Evolutionary conservation across 768 basidiomycete genomes (phyloP), one percentile per base, ranked within the genome.

Genomic region (Suillus lakei): DNA sequence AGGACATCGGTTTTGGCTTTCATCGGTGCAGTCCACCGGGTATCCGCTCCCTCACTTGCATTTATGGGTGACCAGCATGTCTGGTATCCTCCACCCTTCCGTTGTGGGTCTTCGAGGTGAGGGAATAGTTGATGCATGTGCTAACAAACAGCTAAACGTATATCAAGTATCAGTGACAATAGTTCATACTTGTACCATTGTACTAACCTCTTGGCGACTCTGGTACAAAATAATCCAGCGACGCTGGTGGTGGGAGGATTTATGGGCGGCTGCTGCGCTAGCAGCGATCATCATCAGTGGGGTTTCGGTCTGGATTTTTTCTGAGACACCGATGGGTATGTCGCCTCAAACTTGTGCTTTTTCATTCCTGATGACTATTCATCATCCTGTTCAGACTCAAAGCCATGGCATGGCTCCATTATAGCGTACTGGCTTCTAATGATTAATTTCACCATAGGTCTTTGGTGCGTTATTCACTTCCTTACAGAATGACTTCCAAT

Each of bases 171-270:
- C 43, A n/a, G 36, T 64, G 28, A 64, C 63, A 7, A 34, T 44
- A 34, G 23, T 66, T 32, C 66, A 66, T 34, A 41, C 48, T 23
- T 51, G 38, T 7, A 41, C 63, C 12, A 30, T 66, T n/a, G 44
- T 26, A n/a, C 13, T 60, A 26, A 64, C 66, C 21, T 53, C 55
- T 51, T 66, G 55, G 36, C 43, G 66, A 53, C 44, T 66, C 28
- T 64, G 66, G 66, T 66, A 66, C 34, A 46, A 51, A 21, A 23
- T 30, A 16, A 21, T n/a, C 15, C 64, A 66, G 16, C 50, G 39
- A 28, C 36, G 63, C 15, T 64, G 39, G 32, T 66, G 66, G 66
- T 66, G 56, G 66, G 66, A 66, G n/a, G 63, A 66, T 39, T 16
- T 58, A 18, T 64, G 55, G 66, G 66, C 63, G n/a, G 46, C 50